A percentile compares a stretch with the other conserved stretches of the same genome.
phyloP scores from a whole-genome alignment of 192 early-diverging fungal species.

The Entomortierella beljakovae region DNA sequence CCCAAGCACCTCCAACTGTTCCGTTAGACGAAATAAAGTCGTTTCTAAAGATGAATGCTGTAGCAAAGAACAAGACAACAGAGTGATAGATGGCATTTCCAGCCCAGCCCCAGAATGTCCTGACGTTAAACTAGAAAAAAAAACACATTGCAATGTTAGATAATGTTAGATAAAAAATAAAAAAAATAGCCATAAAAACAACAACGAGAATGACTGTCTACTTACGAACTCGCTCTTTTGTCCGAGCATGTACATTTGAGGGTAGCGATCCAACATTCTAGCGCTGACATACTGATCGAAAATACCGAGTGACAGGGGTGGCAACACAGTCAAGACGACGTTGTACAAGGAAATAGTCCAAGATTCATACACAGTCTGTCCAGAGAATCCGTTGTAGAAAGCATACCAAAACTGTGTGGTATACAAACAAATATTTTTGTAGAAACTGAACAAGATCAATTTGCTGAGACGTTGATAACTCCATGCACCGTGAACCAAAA shows the following conservation, averaged over 20 bases:
- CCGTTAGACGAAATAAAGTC: slow-evolving; percentile 80
- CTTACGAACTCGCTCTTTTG: slow-evolving; percentile 73
- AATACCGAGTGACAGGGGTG: slow-evolving; percentile 95
- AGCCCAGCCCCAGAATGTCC: slow-evolving; percentile 93
- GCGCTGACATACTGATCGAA: slow-evolving; percentile 97
- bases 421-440: slow-evolving; percentile 99
- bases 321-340: slow-evolving; percentile 94
- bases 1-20: slow-evolving; percentile 86
- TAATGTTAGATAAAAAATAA: not conserved
- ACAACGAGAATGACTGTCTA: not conserved
- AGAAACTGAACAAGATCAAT: slow-evolving; percentile 97
- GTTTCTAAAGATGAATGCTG: slow-evolving; percentile 67
- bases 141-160: too few relatives aligned
- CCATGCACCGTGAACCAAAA: slow-evolving; percentile 98
- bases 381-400: slow-evolving; percentile 95
- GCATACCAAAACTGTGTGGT: slow-evolving; percentile 98
- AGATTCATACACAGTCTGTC: slow-evolving; percentile 97
- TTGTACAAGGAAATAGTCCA: slow-evolving; percentile 98
- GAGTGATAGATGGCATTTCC: slow-evolving; percentile 95
- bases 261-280: slow-evolving; percentile 95
- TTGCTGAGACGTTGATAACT: slow-evolving; percentile 96
- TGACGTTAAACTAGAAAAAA: slow-evolving; percentile 77
- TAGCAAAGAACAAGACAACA: slow-evolving; percentile 61
- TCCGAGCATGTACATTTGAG: slow-evolving; percentile 95
- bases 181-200: not conserved